These are phyloP conservation scores for Nymphaea thermarum DNA, from an alignment of 164 flowering plant genomes.

Conservation along the genomic window DNA sequence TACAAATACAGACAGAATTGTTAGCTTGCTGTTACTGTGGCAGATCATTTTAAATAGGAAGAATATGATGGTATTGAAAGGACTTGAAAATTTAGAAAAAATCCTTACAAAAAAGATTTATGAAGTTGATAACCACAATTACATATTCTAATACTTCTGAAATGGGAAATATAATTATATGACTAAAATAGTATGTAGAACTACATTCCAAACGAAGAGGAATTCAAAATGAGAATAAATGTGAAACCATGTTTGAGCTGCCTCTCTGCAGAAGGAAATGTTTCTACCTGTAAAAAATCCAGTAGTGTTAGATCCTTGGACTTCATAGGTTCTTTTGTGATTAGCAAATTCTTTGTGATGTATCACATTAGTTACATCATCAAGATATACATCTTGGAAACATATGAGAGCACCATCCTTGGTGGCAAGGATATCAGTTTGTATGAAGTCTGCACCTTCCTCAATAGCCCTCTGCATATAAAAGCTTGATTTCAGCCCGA, in stretches of 20 bases:
- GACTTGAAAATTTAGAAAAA: too few relatives aligned
- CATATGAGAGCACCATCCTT: constrained; percentile 64
- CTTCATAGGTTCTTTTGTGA: constrained; percentile 79
- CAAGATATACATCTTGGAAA: constrained; percentile 81
- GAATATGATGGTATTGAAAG: too few relatives aligned
- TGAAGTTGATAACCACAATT: too few relatives aligned
- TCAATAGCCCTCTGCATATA: constrained; percentile 83
- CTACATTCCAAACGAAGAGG: neutral
- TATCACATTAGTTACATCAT: constrained; percentile 69
- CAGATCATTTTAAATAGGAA: too few relatives aligned
- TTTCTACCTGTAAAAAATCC: constrained; percentile 69
- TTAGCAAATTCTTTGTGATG: constrained; percentile 61
- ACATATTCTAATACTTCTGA: too few relatives aligned
- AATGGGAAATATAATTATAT: too few relatives aligned
- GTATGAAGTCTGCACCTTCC: constrained; percentile 97
- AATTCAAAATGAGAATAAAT: neutral
- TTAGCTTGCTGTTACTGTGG: neutral
- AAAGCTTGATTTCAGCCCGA: neutral
- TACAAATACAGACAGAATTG: constrained; percentile 3
- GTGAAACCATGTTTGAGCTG: neutral
- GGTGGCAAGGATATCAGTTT: constrained; percentile 53
- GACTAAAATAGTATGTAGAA: neutral
- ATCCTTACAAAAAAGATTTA: too few relatives aligned
- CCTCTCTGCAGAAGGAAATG: neutral
- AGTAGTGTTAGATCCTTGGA: constrained; percentile 68